Percentiles rank a stretch among this genome's conserved stretches.
Conservation (phyloP, 164 flowering plant species). For the Sedum album region DNA sequence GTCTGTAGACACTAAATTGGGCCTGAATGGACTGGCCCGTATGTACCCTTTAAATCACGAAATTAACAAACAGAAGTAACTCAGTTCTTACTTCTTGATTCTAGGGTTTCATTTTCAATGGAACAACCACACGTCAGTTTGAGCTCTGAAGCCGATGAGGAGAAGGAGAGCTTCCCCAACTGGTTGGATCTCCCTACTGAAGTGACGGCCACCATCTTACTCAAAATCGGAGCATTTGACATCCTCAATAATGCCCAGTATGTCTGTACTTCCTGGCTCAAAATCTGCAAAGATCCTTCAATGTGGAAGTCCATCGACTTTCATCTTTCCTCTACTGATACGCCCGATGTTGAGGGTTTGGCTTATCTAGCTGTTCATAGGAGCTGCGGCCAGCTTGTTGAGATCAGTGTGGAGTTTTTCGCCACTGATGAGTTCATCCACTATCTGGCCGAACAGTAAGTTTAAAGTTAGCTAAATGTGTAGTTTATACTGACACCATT, state of each 20-base stretch:
- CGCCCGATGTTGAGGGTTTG: not conserved
- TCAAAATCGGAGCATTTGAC: not conserved
- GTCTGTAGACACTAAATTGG: no score
- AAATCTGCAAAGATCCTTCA: conserved; percentile 8
- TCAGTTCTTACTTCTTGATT: no score
- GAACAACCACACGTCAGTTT: no score
- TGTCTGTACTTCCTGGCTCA: conserved; percentile 5
- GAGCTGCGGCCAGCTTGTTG: conserved; percentile 8
- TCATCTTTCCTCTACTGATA: not conserved
- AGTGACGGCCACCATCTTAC: not conserved
- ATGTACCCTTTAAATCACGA: no score
- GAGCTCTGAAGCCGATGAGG: no score
- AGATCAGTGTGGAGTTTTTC: not conserved
- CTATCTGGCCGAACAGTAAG: not conserved
- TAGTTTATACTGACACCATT: no score
- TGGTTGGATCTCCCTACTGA: conserved; percentile 10
- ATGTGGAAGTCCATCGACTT: conserved; percentile 10
- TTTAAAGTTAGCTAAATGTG: no score
- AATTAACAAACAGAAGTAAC: no score
- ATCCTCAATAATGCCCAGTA: not conserved
- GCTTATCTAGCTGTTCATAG: conserved; percentile 10
- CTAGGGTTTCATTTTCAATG: no score
- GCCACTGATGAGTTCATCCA: not conserved
- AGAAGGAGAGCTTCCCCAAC: not conserved
- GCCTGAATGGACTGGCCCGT: no score